phyloP scores from a whole-genome alignment of 1,139 yeast species.

The Yamadazyma pseudoaaseri region DNA sequence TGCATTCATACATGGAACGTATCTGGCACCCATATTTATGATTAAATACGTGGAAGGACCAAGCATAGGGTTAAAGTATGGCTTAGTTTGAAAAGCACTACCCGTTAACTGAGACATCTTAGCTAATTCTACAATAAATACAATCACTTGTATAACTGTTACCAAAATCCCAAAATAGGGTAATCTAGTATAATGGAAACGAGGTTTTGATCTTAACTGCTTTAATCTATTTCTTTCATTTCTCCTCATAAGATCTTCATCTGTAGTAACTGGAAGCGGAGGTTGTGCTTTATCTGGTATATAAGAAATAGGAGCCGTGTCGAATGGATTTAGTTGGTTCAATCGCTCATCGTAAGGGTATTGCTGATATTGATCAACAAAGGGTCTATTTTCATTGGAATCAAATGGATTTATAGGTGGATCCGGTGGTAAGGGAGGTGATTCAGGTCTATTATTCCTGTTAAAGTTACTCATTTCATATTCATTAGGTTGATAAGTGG shows the following conservation, averaged over 20 bases:
- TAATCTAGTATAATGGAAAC: slow-evolving; percentile 43
- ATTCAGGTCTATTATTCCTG: neutral
- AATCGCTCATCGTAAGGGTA: slow-evolving; percentile 9
- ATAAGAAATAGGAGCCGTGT: slow-evolving; percentile 11
- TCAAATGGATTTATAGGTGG: slow-evolving; percentile 11
- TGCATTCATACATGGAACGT: slow-evolving; percentile 68
- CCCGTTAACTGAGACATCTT: slow-evolving; percentile 63
- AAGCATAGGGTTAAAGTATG: slow-evolving; percentile 76
- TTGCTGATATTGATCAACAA: slow-evolving; percentile 7
- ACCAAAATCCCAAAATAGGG: slow-evolving; percentile 49
- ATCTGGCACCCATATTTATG: slow-evolving; percentile 71
- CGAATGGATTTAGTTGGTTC: slow-evolving; percentile 12
- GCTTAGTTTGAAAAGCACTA: slow-evolving; percentile 66
- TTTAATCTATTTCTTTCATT: slow-evolving; percentile 28
- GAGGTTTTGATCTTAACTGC: slow-evolving; percentile 30
- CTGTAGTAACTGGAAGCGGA: slow-evolving; percentile 16
- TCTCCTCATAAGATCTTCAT: slow-evolving; percentile 17
- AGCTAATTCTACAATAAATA: slow-evolving; percentile 67
- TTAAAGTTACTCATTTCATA: slow-evolving; percentile 11
- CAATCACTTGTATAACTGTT: slow-evolving; percentile 52
- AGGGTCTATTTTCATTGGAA: slow-evolving; percentile 1
- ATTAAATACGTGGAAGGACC: slow-evolving; percentile 74
- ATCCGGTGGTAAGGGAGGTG: slow-evolving; percentile 4
- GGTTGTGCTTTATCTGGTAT: slow-evolving; percentile 16
- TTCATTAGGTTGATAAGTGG: slow-evolving; percentile 1